Evolutionary conservation across 192 early-diverging fungal species (phyloP).

Genomic region (Backusella australiensis): DNA sequence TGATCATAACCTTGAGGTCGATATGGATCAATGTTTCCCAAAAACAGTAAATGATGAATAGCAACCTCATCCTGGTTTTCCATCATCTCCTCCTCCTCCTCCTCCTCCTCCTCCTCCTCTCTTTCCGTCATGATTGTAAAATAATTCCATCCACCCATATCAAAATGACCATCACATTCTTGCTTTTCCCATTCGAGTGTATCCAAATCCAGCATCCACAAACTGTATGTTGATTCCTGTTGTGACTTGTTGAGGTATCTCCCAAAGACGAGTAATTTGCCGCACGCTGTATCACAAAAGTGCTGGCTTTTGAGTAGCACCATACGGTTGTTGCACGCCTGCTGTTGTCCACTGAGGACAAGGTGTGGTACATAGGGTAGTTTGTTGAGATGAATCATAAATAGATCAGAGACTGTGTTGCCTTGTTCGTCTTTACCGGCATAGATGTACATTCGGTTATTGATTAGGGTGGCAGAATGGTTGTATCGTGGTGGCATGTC

Average conservation of each 20-base stretch:
- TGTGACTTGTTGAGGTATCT: slow-evolving; percentile 38
- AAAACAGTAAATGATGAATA: slow-evolving; percentile 43
- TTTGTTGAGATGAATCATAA: slow-evolving; percentile 50
- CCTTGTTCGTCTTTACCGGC: slow-evolving; percentile 55
- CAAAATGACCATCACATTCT: slow-evolving; percentile 47
- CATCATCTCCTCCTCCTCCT: background rate
- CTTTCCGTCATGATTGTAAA: slow-evolving; percentile 47
- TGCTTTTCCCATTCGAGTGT: slow-evolving; percentile 55
- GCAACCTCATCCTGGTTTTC: slow-evolving; percentile 30
- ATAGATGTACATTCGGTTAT: slow-evolving; percentile 57
- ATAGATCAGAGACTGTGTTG: slow-evolving; percentile 50
- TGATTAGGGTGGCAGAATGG: slow-evolving; percentile 55
- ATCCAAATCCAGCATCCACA: slow-evolving; percentile 61
- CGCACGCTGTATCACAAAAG: slow-evolving; percentile 55
- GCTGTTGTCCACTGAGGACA: slow-evolving; percentile 17
- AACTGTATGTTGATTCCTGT: slow-evolving; percentile 36
- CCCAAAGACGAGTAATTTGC: slow-evolving; percentile 52
- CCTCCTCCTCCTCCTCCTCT: background rate
- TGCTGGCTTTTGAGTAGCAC: slow-evolving; percentile 57
- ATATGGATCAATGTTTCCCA: slow-evolving; percentile 53
- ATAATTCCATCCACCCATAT: slow-evolving; percentile 57
- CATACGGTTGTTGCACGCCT: slow-evolving; percentile 39
- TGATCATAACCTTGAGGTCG: slow-evolving; percentile 55
- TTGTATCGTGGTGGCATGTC: slow-evolving; percentile 48
- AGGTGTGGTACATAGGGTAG: slow-evolving; percentile 37